Evolutionary conservation across 2,329 filamentous ascomycete species (phyloP).

Genomic region (Aspergillus tamarii): DNA sequence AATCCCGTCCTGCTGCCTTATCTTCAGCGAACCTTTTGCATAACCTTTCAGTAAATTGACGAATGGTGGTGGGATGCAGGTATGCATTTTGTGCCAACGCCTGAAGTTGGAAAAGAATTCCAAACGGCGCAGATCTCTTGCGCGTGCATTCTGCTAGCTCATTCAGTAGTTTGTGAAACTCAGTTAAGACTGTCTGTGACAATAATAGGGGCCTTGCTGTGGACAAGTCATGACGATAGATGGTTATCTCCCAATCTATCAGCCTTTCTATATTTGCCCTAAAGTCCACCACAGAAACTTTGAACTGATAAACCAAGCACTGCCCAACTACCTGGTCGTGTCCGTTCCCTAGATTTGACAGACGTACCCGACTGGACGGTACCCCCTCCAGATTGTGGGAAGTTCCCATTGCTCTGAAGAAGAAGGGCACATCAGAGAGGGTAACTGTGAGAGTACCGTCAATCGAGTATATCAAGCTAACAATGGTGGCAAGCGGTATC

Average conservation of each 20-base stretch:
- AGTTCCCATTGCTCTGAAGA: constrained; percentile 27
- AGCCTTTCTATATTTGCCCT: constrained; percentile 28
- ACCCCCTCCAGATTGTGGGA: neutral
- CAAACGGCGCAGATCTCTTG: constrained; percentile 51
- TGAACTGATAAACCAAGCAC: constrained; percentile 53
- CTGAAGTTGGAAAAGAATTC: constrained; percentile 64
- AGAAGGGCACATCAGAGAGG: constrained; percentile 57
- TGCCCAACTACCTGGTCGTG: constrained; percentile 18
- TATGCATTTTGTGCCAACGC: constrained; percentile 65
- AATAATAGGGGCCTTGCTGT: neutral
- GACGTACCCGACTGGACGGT: neutral
- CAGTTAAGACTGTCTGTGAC: too few relatives aligned
- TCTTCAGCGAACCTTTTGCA: constrained; percentile 32
- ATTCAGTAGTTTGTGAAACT: constrained; percentile 4
- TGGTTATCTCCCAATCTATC: constrained; percentile 28
- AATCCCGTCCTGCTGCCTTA: constrained; percentile 28
- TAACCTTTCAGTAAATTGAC: constrained; percentile 51
- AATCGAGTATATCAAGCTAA: constrained; percentile 50
- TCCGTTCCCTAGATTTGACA: constrained; percentile 7
- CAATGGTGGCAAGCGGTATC: constrained; percentile 54
- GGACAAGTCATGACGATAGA: constrained; percentile 17
- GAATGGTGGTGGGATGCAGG: constrained; percentile 59
- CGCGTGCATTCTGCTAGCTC: constrained; percentile 38
- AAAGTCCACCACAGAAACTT: constrained; percentile 29
- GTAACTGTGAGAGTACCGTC: constrained; percentile 52